Conservation (phyloP, 2,329 filamentous ascomycete genomes). For the Xenoacremonium recifei region DNA sequence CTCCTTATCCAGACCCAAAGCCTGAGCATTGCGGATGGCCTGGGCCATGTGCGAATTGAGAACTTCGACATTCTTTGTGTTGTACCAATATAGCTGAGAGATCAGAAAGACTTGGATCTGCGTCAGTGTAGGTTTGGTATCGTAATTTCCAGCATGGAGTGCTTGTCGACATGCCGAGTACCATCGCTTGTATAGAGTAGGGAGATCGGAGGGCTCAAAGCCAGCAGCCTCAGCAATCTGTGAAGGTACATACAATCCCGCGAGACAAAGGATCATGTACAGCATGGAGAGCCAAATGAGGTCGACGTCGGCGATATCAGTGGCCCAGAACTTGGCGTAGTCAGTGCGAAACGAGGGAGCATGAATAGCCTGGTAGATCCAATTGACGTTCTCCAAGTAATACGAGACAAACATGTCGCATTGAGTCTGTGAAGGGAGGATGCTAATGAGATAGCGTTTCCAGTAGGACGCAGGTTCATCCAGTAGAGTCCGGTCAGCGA, state of each 20-base stretch:
- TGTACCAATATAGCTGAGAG: neutral
- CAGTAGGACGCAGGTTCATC: neutral
- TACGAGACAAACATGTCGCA: neutral
- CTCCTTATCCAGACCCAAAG: neutral
- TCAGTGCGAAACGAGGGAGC: neutral
- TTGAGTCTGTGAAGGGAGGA: neutral
- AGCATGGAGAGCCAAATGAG: neutral
- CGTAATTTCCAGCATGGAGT: neutral
- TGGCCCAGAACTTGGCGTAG: neutral
- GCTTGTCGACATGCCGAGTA: neutral
- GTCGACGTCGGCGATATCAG: neutral
- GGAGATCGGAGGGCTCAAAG: neutral
- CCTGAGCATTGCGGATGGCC: neutral
- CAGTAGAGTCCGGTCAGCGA: neutral
- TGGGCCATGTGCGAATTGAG: neutral
- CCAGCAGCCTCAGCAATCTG: neutral
- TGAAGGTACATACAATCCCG: neutral
- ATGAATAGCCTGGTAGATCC: neutral
- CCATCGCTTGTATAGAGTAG: neutral
- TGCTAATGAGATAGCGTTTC: neutral
- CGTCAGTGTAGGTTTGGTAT: neutral
- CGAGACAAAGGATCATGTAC: neutral
- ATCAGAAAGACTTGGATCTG: slow-evolving; percentile 1
- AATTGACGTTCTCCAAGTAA: slow-evolving; percentile 1
- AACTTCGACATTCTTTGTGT: neutral